phyloP scores from a whole-genome alignment of 2,329 filamentous ascomycete genomes.

The Penicillium frequentans region DNA sequence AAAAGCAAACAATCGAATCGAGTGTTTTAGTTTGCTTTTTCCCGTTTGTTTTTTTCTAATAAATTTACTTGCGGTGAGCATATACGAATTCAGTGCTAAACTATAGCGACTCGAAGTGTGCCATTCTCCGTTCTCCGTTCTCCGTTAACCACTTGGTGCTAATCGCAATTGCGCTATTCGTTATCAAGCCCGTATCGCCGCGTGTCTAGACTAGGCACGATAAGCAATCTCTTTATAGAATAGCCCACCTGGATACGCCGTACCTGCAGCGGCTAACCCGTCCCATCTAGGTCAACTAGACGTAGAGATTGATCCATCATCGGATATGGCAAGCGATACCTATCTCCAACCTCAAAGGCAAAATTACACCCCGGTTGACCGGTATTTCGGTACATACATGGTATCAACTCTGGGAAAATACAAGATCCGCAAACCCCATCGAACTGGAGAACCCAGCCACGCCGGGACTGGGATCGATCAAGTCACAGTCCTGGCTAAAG shows the following conservation, averaged over 20 bases:
- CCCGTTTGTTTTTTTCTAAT: neutral
- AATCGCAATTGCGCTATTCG: slow-evolving; percentile 3
- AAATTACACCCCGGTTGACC: neutral
- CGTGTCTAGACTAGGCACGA: slow-evolving; percentile 4
- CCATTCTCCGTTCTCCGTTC: neutral
- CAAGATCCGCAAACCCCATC: slow-evolving; percentile 14
- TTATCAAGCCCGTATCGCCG: slow-evolving; percentile 14
- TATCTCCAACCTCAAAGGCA: neutral
- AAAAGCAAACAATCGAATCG: neutral
- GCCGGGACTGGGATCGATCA: slow-evolving; percentile 11
- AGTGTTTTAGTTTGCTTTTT: neutral
- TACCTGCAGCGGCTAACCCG: slow-evolving; percentile 3
- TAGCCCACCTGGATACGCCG: neutral
- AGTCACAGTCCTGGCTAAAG: slow-evolving; percentile 14
- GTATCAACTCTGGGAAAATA: slow-evolving; percentile 3
- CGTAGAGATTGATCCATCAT: neutral
- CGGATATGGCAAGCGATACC: neutral
- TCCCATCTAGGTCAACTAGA: neutral
- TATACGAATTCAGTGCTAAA: neutral
- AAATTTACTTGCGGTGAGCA: neutral
- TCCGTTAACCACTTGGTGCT: neutral
- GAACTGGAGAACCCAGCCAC: slow-evolving; percentile 20
- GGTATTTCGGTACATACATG: slow-evolving; percentile 2
- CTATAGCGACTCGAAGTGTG: neutral
- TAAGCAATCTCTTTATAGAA: neutral